A percentile compares a stretch with the other conserved stretches of the same genome.
Conservation (phyloP, 2,329 filamentous ascomycete species). For the Phyllosticta capitalensis region DNA sequence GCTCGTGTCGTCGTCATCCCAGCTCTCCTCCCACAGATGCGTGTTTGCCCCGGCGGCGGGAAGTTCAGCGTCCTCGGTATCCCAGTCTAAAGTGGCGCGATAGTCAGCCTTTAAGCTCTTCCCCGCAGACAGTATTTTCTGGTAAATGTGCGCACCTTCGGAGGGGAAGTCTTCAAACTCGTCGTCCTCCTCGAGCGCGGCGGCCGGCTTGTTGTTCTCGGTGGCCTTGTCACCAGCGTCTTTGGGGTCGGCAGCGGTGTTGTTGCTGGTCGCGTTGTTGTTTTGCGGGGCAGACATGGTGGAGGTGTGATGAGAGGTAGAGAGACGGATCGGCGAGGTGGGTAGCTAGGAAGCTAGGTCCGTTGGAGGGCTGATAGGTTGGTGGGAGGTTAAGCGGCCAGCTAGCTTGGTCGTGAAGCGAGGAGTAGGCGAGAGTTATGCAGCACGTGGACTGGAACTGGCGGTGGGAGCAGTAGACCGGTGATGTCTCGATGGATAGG, state of each 20-base stretch:
- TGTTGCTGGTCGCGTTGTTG: conserved; percentile 31
- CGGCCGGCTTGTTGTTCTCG: conserved; percentile 52
- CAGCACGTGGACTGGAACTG: not conserved
- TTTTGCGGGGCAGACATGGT: conserved; percentile 41
- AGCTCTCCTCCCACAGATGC: conserved; percentile 98
- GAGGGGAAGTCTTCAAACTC: conserved; percentile 99
- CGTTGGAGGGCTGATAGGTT: not conserved
- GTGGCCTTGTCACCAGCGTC: conserved; percentile 39
- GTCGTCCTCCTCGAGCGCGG: conserved; percentile 87
- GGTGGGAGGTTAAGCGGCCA: not conserved
- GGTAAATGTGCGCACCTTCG: conserved; percentile 54
- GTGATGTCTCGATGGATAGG: not conserved
- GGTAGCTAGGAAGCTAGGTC: not conserved
- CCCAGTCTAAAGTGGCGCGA: conserved; percentile 55
- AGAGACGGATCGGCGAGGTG: not conserved
- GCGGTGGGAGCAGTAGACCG: not conserved
- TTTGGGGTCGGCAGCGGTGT: conserved; percentile 25
- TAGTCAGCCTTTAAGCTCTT: conserved; percentile 4
- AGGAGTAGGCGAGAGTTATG: not conserved
- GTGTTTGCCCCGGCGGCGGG: conserved; percentile 53
- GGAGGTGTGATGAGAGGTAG: not conserved
- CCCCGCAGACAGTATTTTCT: conserved; percentile 6
- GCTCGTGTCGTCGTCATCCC: conserved; percentile 95
- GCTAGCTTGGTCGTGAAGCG: not conserved
- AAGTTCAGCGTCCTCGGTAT: conserved; percentile 79